These are phyloP conservation scores for Massarina eburnea DNA, from an alignment of 2,329 filamentous ascomycete species.

Conservation along the genomic window DNA sequence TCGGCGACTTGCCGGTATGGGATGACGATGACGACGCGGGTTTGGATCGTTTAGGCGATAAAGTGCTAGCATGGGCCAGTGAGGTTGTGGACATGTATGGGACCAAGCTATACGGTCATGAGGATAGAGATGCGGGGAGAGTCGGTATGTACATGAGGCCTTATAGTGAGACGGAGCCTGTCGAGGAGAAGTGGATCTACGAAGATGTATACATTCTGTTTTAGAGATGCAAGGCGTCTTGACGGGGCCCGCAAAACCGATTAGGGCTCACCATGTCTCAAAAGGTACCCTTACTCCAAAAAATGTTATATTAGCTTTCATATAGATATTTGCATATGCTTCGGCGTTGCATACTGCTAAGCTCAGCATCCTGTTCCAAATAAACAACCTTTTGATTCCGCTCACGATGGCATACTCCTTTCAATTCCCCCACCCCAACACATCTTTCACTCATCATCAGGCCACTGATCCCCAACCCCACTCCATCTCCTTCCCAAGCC, in stretches of 20 bases:
- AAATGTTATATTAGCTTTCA: too few relatives aligned
- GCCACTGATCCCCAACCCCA: slow-evolving; percentile 17
- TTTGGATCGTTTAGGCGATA: slow-evolving; percentile 17
- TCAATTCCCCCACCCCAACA: too few relatives aligned
- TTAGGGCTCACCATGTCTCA: too few relatives aligned
- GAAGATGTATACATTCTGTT: slow-evolving; percentile 1
- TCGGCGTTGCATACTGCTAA: too few relatives aligned
- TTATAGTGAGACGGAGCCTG: neutral
- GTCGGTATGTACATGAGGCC: slow-evolving; percentile 9
- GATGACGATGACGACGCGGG: slow-evolving; percentile 5
- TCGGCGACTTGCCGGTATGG: slow-evolving; percentile 7
- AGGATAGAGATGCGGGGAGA: slow-evolving; percentile 11
- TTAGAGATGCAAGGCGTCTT: neutral
- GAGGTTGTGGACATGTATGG: slow-evolving; percentile 18
- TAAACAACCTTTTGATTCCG: too few relatives aligned
- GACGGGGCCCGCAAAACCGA: too few relatives aligned
- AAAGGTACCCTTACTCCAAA: too few relatives aligned
- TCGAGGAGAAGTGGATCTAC: slow-evolving; percentile 5
- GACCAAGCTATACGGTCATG: neutral
- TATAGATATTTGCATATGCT: too few relatives aligned
- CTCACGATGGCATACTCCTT: too few relatives aligned
- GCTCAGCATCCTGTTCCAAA: too few relatives aligned
- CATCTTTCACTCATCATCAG: slow-evolving; percentile 14
- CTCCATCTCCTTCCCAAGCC: slow-evolving; percentile 15
- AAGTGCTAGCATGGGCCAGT: slow-evolving; percentile 29